Evolutionary conservation across 139 green algal species (phyloP).

Genomic region (Coelastrella sp.): DNA sequence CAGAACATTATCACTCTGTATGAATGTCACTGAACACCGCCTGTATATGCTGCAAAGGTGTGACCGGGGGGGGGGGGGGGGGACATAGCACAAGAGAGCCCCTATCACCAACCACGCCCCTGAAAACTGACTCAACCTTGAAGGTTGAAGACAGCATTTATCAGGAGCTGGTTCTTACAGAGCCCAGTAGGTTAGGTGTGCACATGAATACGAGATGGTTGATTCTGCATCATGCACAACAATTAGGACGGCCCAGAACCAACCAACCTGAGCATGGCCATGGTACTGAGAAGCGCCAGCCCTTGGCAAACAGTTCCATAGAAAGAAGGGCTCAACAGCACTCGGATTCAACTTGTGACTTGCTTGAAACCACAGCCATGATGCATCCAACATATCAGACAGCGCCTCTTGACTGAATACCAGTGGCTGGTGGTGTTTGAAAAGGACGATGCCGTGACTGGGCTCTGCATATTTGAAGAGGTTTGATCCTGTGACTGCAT

Average conservation of each 20-base stretch:
- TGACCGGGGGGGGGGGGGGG: no score
- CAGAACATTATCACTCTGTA: no score
- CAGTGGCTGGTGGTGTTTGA: constrained; percentile 90
- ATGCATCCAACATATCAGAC: constrained; percentile 68
- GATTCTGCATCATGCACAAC: not conserved
- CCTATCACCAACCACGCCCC: no score
- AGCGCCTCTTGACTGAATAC: constrained; percentile 70
- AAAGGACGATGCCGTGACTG: constrained; percentile 82
- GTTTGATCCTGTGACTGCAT: constrained; percentile 83
- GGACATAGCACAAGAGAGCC: no score
- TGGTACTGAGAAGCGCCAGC: constrained; percentile 68
- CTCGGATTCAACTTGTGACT: constrained; percentile 29
- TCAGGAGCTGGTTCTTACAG: no score
- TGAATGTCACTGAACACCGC: no score
- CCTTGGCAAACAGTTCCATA: constrained; percentile 78
- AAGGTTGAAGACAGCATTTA: no score
- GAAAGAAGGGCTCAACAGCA: constrained; percentile 4
- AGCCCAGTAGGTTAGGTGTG: no score
- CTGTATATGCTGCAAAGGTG: no score
- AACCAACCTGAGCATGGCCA: constrained; percentile 63
- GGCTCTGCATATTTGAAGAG: constrained; percentile 76
- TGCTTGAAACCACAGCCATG: constrained; percentile 68
- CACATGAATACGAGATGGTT: no score
- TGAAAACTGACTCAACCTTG: no score
- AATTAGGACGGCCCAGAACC: not conserved